Evolutionary conservation across 2,329 filamentous ascomycete genomes (phyloP).

Genomic region (Akanthomyces uredinophilus): DNA sequence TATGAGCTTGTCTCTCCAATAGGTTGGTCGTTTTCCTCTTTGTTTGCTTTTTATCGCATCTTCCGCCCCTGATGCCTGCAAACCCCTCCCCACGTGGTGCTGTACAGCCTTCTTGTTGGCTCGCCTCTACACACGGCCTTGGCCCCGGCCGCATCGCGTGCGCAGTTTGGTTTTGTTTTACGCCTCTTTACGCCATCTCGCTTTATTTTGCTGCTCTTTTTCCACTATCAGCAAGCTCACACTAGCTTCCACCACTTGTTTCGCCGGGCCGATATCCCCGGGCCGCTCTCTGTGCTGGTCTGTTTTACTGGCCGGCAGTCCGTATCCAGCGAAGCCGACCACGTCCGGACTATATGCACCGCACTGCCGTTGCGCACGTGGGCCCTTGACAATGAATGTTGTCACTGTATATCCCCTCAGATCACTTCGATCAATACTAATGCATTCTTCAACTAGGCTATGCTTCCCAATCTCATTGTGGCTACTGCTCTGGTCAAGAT

Average conservation of each 20-base stretch:
- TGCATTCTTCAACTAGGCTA: slow-evolving; percentile 36
- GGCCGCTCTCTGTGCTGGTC: neutral
- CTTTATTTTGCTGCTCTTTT: neutral
- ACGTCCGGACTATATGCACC: neutral
- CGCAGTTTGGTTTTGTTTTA: neutral
- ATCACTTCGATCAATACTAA: neutral
- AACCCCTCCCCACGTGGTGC: neutral
- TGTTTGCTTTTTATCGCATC: neutral
- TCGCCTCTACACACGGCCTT: neutral
- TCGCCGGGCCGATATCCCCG: neutral
- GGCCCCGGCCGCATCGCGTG: slow-evolving; percentile 1
- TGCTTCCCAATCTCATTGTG: slow-evolving; percentile 46
- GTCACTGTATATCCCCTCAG: neutral
- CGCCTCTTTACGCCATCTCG: neutral
- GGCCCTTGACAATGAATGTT: no score
- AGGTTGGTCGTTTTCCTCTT: slow-evolving; percentile 1
- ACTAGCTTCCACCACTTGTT: neutral
- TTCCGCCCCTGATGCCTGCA: neutral
- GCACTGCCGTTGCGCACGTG: neutral
- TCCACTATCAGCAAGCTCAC: neutral
- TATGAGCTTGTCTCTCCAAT: slow-evolving; percentile 12
- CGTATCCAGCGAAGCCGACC: neutral
- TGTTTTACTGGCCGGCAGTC: neutral
- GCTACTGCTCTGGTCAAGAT: slow-evolving; percentile 45
- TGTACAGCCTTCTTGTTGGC: neutral